Base-by-base conservation (phyloP, 2,329 filamentous ascomycete genomes). In the Apiospora malaysiana region DNA sequence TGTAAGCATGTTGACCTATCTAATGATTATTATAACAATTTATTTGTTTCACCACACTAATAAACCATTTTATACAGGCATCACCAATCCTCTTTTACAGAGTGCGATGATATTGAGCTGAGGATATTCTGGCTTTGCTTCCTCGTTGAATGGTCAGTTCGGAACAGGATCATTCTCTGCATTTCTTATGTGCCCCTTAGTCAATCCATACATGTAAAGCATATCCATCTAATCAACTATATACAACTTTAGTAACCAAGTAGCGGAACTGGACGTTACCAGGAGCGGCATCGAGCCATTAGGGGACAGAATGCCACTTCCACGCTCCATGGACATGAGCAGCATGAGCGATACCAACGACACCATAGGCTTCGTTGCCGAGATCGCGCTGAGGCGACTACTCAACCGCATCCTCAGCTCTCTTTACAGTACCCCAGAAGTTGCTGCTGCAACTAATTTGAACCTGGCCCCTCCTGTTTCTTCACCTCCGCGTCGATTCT, bases 101-200 rank as follows among this genome's bases (percentile, higher is more conserved):
- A 77, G 25, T 76, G 73, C 14, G 76, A 85, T 71, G 86, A 90
- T 73, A 77, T 84, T 23, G 84, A 86, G 70, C 81, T 88, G 49
- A 85, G 91, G 70, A 88, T 89, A 1, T 93, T 91, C 74, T 94
- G 92, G 92, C 91, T 91, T 42, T 92, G 90, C 77, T 84, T 93
- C 71, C 91, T 93, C 75, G 83, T 93, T 43, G 92, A 94, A 81
- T 93, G 89, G 89, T 91, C 79, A 74, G 80, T 74, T 21, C 23
- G 0, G 8, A 9, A 18, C 32, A 10, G 12, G 12, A n/a, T 21
- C 25, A 16, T 51, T 68, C 21, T 25, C 12, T 46, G 45, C 40
- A 16, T 32, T n/a, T 27, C 16, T 46, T n/a, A 0, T 27, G 65
- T 25, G 7, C 23, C 43, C 40, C 14, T 32, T 8, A 10, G 4